These are phyloP conservation scores for Moniliophthora roreri DNA, from an alignment of 1,284 basidiomycete species.

Conservation along the genomic window DNA sequence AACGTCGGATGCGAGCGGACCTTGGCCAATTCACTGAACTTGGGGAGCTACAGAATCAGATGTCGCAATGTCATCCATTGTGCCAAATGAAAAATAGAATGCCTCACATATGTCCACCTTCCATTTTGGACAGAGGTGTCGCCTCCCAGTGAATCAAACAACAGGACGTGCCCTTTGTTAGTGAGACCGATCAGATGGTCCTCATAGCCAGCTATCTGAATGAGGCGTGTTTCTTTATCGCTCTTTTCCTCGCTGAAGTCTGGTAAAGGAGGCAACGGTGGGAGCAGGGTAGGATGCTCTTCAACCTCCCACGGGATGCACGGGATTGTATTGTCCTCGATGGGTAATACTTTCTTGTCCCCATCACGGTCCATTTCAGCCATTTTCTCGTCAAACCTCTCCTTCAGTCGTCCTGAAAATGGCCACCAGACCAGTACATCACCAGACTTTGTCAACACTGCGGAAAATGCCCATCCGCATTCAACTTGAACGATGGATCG, in stretches of 20 bases:
- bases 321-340: slow-evolving; percentile 44
- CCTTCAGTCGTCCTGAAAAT: slow-evolving; percentile 41
- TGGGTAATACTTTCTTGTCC: slow-evolving; percentile 35
- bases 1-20: slow-evolving; percentile 47
- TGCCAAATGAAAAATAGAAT: neutral
- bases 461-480: slow-evolving; percentile 80
- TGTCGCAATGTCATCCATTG: neutral
- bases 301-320: slow-evolving; percentile 61
- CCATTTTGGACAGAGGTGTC: slow-evolving; percentile 38
- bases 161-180: slow-evolving; percentile 74
- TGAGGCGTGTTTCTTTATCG: slow-evolving; percentile 48
- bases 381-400: slow-evolving; percentile 39
- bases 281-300: slow-evolving; percentile 54
- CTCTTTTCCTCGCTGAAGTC: slow-evolving; percentile 28
- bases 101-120: slow-evolving; percentile 77
- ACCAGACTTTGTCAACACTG: slow-evolving; percentile 67
- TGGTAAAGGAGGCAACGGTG: slow-evolving; percentile 52
- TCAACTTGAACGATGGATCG: slow-evolving; percentile 65
- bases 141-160: slow-evolving; percentile 44
- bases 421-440: slow-evolving; percentile 81
- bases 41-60: slow-evolving; percentile 50
- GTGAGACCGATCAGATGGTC: slow-evolving; percentile 73
- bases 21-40: slow-evolving; percentile 62
- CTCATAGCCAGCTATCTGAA: slow-evolving; percentile 77
- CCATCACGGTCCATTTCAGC: slow-evolving; percentile 43